Evolutionary conservation across 768 basidiomycete species (phyloP), one percentile per base, ranked within the genome.

Genomic region (Macrolepiota dolichaula): DNA sequence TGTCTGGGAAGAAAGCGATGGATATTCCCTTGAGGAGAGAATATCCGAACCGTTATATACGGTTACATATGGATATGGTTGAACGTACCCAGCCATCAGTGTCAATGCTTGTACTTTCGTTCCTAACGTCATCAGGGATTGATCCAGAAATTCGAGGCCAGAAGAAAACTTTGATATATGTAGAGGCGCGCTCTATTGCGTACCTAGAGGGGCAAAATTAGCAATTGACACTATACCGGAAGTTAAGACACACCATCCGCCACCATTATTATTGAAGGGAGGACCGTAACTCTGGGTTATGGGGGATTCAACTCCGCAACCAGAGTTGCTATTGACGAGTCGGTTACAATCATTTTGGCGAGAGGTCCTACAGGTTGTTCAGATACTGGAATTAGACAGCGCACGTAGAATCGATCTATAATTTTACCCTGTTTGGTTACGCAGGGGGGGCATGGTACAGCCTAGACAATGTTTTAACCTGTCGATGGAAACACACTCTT

Each of bases 121-220:
- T 70, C 49, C 54, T 71, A 17, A 87, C 76, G 29, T 85, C 84
- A 7, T 66, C 52, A 1, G 86, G 87, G 25, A 84, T 79, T 32
- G 65, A 69, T 2, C 66, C 71, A 51, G 71, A 78, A 64, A 79
- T 78, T 25, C 89, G 77, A 0, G 82, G 70, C 88, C 89, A 93
- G 76, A 89, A 90, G 84, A 86, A 92, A 32, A 91, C 76, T 55
- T 84, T 85, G 64, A 91, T 85, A 67, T 76, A 81, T 13, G 65
- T 66, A 19, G 71, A 66, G 0, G 84, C 83, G 42, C 88, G 80
- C 69, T 89, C 87, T 53, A 88, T 76, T 0, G 84, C 89, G 67
- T 82, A 88, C 81, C 83, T 87, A 57, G 29, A 32, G 29, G 3
- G 29, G n/a, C 5, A 46, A 3, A 19, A 9, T 15, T 24, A 17